phyloP scores from a whole-genome alignment of 768 basidiomycete species.

The Boletellus emodensis region DNA sequence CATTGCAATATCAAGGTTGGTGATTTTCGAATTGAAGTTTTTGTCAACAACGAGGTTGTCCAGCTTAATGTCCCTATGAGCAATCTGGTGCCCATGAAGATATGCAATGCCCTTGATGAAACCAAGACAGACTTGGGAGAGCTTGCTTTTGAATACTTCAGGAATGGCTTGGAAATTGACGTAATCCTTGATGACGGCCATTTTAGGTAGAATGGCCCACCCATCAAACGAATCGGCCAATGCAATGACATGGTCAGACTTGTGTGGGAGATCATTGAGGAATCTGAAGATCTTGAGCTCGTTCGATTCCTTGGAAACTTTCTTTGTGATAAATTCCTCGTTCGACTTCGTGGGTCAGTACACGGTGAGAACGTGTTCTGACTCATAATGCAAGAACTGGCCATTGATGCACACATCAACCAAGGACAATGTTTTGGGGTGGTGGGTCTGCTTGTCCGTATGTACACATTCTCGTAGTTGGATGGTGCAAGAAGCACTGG shows the following conservation, averaged over 20 bases:
- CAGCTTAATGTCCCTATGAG: not conserved
- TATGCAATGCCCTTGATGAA: not conserved
- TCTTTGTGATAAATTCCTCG: not conserved
- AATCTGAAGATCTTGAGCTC: not conserved
- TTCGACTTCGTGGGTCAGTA: not conserved
- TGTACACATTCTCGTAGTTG: too few relatives aligned
- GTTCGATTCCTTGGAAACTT: not conserved
- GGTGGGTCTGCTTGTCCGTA: too few relatives aligned
- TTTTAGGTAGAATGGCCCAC: too few relatives aligned
- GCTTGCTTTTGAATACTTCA: not conserved
- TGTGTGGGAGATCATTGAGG: too few relatives aligned
- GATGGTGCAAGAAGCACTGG: too few relatives aligned
- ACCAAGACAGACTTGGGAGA: not conserved
- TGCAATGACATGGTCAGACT: too few relatives aligned
- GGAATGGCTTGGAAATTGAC: not conserved
- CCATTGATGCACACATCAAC: too few relatives aligned
- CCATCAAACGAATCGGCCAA: not conserved
- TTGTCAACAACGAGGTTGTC: not conserved
- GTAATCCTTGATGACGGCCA: not conserved
- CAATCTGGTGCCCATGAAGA: too few relatives aligned
- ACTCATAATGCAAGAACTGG: not conserved
- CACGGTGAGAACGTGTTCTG: not conserved
- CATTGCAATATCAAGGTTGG: not conserved
- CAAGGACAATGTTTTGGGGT: too few relatives aligned
- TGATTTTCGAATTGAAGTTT: not conserved